Evolutionary conservation across 1,284 basidiomycete genomes (phyloP), one percentile per base, ranked within the genome.

Genomic region (Leccinum subrobustum): DNA sequence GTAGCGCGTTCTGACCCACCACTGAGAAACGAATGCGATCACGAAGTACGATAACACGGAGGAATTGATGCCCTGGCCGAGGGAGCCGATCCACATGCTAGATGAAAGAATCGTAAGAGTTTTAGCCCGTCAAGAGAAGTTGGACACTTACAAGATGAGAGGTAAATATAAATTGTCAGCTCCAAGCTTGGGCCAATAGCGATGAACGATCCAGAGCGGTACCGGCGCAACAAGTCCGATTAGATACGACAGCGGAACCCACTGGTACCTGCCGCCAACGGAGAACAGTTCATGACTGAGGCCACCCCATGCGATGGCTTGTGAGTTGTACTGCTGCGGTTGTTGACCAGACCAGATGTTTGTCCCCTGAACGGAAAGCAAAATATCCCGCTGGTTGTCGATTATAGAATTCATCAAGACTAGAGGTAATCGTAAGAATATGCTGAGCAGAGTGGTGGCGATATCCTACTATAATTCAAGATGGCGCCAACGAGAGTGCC

Each of bases 261-360:
- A 81, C 60, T 86, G 78, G 67, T 86, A 88, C 47, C 81, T 77
- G 31, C 78, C 77, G n/a, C 79, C 75, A 5, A 75, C 73, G 1
- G 84, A 77, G 65, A 87, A 89, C 18, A 89, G 70, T 58, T 83
- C 65, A 60, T 83, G 80, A 25, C 83, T 81, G 3, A 90, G 78
- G 3, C 84, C 85, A 75, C 88, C 88, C 87, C 64, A 89, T 69
- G 84, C 81, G 27, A 90, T 77, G 0, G 88, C 86, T 52, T 84
- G 80, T 20, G 81, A 85, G 68, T 91, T 89, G 68, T 81, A 83
- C 55, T 77, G 75, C 64, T 86, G 85, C 1, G 81, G 78, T 61
- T 83, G 81, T 63, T 83, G 80, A 0, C 84, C 84, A 29, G 81
- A 84, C 87, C 87, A 88, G 57, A 88, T 76, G 60, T 83, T 84